Base-by-base conservation (phyloP, 1,139 yeast species). In the Trichomonascaceae sp. region DNA sequence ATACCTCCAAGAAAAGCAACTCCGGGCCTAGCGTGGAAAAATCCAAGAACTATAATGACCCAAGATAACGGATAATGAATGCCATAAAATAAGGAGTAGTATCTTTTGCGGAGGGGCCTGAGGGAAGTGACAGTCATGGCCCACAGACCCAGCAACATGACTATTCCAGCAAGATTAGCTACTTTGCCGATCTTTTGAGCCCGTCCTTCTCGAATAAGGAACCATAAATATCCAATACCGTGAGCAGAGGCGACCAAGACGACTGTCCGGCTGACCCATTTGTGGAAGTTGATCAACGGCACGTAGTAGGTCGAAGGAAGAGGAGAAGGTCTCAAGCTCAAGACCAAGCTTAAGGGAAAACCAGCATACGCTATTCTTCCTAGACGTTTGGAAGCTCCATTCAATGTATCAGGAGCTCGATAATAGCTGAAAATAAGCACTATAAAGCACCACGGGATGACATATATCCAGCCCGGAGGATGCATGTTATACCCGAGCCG, bases 1-100 rank as follows among this genome's bases (percentile, higher is more conserved):
- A 81, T 57, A 1, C 71, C 54, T 0, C 87, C 80, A 50, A 75
- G 71, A 2, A 81, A 70, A 12, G 77, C 71, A 9, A 85, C 83
- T 1, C 81, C 80, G 0, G 97, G 97, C 54, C 96, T 78, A 1
- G 95, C 88, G 68, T 91, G 98, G 61, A 81, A 73, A 45, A 82
- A 81, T 19, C 87, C 71, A 41, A 83, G 62, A 0, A 82, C 57
- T 1, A 88, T 82, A 30, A 80, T 74, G 0, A 77, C 59, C 87
- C 95, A 84, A 1, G 93, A 82, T 55, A 84, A 76, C 6, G 80
- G 61, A 61, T 87, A 83, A 68, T 91, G 98, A 47, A 81, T 70
- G 47, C 77, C 66, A 67, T 84, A 89, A 62, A 91, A 91, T 1
- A 74, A 51, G 49, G 71, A 71, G 74, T 85, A 90, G 51, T 78